These are phyloP conservation scores for Conringia planisiliqua DNA, from an alignment of 345 rosid genomes.

Conservation along the genomic window DNA sequence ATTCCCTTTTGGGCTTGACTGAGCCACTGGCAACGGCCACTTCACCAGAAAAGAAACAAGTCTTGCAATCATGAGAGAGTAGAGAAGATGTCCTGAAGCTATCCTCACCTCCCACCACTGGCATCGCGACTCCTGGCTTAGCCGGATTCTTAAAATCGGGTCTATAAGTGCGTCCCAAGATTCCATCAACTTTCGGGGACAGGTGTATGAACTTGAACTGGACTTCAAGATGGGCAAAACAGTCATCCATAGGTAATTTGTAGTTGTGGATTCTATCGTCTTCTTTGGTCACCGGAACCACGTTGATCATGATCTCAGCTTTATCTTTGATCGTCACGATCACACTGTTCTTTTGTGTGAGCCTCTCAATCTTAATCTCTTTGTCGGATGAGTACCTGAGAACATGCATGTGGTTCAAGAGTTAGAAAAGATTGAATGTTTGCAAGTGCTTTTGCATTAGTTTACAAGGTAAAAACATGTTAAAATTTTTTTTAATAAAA, in stretches of 20 bases:
- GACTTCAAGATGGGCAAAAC: constrained; percentile 61
- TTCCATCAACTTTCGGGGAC: constrained; percentile 56
- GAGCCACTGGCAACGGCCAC: neutral
- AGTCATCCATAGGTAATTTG: constrained; percentile 45
- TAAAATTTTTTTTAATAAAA: no score
- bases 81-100: constrained; percentile 46
- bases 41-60: constrained; percentile 28
- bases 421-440: neutral
- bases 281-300: constrained; percentile 63
- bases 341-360: constrained; percentile 43
- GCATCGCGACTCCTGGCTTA: constrained; percentile 60
- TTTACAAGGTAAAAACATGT: neutral
- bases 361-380: constrained; percentile 45
- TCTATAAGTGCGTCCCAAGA: constrained; percentile 53
- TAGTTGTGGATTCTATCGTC: constrained; percentile 52
- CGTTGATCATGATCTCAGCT: constrained; percentile 49
- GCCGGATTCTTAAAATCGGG: constrained; percentile 57
- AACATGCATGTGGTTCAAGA: neutral
- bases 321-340: constrained; percentile 35
- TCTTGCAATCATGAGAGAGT: constrained; percentile 33
- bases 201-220: constrained; percentile 48
- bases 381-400: neutral
- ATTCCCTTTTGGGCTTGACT: neutral
- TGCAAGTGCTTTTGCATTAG: neutral
- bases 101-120: constrained; percentile 48